Evolutionary conservation across 2,329 filamentous ascomycete genomes (phyloP).

Genomic region (Hypoxylon rubiginosum): DNA sequence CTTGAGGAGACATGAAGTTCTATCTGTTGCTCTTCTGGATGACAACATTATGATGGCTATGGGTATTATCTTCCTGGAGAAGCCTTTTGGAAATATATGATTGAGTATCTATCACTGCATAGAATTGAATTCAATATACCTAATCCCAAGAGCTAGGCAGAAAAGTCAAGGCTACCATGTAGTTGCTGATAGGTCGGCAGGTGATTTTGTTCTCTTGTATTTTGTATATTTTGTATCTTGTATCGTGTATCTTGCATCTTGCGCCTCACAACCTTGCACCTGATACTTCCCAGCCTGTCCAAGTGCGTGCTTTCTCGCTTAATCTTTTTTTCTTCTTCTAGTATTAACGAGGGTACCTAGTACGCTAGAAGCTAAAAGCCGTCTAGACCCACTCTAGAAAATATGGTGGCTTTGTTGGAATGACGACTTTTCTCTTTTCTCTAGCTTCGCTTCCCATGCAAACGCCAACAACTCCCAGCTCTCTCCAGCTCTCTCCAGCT

Average conservation of each 20-base stretch:
- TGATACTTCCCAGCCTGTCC: constrained; percentile 18
- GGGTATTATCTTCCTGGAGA: neutral
- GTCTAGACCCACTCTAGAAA: constrained; percentile 33
- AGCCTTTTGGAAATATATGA: neutral
- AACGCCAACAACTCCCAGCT: constrained; percentile 10
- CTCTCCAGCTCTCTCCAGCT: neutral
- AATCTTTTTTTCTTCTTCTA: too few species aligned
- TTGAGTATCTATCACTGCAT: constrained; percentile 18
- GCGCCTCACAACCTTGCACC: constrained; percentile 6
- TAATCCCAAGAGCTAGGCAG: constrained; percentile 15
- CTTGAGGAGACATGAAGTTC: constrained; percentile 23
- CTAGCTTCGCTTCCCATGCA: constrained; percentile 11
- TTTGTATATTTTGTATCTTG: neutral
- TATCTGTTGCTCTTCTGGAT: constrained; percentile 26
- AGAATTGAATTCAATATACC: constrained; percentile 6
- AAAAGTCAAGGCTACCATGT: constrained; percentile 16
- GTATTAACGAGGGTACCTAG: too few species aligned
- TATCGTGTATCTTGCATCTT: neutral
- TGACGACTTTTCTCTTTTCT: constrained; percentile 40
- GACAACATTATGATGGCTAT: constrained; percentile 37
- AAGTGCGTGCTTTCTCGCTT: constrained; percentile 41
- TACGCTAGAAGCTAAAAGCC: constrained; percentile 39
- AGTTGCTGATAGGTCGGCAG: constrained; percentile 17
- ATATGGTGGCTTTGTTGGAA: constrained; percentile 44
- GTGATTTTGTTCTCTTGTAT: constrained; percentile 14